Evolutionary conservation across 2,329 filamentous ascomycete genomes (phyloP).

Genomic region (Thelonectria blattea): DNA sequence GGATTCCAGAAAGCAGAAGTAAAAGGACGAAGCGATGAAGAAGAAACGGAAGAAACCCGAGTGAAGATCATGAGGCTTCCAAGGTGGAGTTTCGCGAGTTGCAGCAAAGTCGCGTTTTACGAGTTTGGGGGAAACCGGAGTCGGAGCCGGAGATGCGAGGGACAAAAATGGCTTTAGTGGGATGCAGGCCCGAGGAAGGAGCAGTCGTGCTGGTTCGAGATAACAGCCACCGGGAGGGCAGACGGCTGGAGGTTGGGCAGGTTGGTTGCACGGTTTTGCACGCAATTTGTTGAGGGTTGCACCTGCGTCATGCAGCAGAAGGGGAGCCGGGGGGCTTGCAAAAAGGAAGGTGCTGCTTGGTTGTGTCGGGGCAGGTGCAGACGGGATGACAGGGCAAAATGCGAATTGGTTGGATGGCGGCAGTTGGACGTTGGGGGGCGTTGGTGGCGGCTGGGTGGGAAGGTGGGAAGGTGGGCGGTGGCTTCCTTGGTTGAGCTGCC

Average conservation of each 20-base stretch:
- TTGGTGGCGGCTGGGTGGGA: neutral
- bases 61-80: conserved; percentile 32
- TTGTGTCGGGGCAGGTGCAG: neutral
- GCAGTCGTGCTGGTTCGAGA: neutral
- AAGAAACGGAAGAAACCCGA: conserved; percentile 28
- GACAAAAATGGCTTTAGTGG: conserved; percentile 10
- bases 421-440: neutral
- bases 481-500: conserved; percentile 1
- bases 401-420: neutral
- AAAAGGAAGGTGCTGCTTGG: neutral
- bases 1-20: neutral
- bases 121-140: neutral
- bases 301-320: conserved; percentile 20
- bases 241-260: conserved; percentile 1
- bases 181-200: neutral
- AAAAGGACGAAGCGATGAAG: conserved; percentile 15
- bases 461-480: neutral
- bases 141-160: conserved; percentile 10
- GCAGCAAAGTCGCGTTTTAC: conserved; percentile 10
- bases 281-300: conserved; percentile 24
- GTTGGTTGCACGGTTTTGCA: conserved; percentile 6
- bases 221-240: neutral
- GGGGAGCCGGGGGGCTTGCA: neutral
- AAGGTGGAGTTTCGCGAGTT: conserved; percentile 9
- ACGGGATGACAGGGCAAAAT: neutral